phyloP scores from a whole-genome alignment of 257 asterid genomes.

The Solanum dulcamara region DNA sequence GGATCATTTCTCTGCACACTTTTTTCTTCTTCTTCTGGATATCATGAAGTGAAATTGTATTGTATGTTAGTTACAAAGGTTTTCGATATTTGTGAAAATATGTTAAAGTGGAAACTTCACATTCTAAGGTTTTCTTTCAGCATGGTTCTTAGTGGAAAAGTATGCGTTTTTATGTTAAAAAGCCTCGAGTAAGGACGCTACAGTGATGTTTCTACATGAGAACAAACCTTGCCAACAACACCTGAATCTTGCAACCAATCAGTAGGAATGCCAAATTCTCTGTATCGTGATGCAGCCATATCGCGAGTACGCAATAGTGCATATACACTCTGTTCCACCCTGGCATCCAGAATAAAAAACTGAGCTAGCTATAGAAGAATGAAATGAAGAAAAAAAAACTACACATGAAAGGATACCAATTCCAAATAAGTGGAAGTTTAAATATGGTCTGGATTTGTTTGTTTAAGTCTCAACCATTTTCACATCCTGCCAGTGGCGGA shows the following conservation, averaged over 20 bases:
- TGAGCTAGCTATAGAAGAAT: not conserved
- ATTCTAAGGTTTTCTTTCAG: not conserved
- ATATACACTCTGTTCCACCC: conserved; percentile 87
- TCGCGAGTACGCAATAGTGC: conserved; percentile 84
- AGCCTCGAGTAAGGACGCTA: not conserved
- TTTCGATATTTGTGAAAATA: not conserved
- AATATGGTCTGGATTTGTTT: not conserved
- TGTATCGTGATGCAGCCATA: conserved; percentile 84
- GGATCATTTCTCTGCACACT: not conserved
- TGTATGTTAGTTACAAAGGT: not conserved
- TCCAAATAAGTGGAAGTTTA: not conserved
- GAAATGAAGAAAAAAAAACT: not conserved
- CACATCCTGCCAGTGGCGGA: not conserved
- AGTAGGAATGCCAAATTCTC: conserved; percentile 80
- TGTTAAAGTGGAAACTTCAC: not conserved
- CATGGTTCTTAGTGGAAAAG: not conserved
- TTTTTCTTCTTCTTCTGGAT: not conserved
- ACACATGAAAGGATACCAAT: not conserved
- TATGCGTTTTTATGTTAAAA: not conserved
- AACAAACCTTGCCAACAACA: conserved; percentile 80
- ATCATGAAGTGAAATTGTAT: not conserved
- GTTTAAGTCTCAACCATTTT: not conserved
- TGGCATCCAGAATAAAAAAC: conserved; percentile 2
- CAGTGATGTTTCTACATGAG: not conserved
- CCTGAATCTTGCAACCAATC: conserved; percentile 93